Percentiles rank a stretch among this genome's conserved stretches.
These are phyloP conservation scores for Porogramme epimiltina DNA, from an alignment of 1,284 basidiomycete genomes.

Conservation along the genomic window DNA sequence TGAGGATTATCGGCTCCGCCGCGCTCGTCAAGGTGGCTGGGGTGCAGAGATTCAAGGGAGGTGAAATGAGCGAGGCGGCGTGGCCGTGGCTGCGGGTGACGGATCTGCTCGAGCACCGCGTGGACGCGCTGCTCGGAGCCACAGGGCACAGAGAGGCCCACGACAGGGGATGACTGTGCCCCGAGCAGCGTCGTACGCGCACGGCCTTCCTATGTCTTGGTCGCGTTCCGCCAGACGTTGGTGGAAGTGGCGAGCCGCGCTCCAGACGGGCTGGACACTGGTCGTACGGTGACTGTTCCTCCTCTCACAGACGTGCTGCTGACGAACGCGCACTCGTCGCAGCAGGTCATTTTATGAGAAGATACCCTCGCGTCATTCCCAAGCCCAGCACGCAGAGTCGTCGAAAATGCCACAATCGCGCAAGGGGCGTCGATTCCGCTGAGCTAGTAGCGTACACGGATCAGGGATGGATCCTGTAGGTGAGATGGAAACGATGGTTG, in stretches of 20 bases:
- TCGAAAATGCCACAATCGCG: not conserved
- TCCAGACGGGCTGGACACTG: not conserved
- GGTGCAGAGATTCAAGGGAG: too few relatives aligned
- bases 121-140: slow-evolving; percentile 19
- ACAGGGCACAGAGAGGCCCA: not conserved
- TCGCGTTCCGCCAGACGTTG: not conserved
- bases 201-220: slow-evolving; percentile 13
- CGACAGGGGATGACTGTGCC: not conserved
- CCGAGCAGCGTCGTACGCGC: not conserved
- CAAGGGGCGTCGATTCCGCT: slow-evolving; percentile 11
- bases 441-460: slow-evolving; percentile 14
- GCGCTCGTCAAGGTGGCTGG: too few relatives aligned
- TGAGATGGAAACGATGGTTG: slow-evolving; percentile 11
- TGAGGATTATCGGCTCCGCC: not conserved
- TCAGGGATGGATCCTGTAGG: slow-evolving; percentile 10
- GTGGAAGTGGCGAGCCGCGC: too few relatives aligned
- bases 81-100: not conserved
- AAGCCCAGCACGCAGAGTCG: not conserved
- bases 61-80: not conserved
- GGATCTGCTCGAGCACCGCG: slow-evolving; percentile 8
- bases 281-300: not conserved
- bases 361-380: slow-evolving; percentile 17
- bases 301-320: not conserved
- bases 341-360: slow-evolving; percentile 15
- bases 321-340: slow-evolving; percentile 3